Percentiles rank a stretch among this genome's conserved stretches.
Evolutionary conservation across 2,329 filamentous ascomycete species (phyloP).

Genomic region (Stemphylium lycopersici): DNA sequence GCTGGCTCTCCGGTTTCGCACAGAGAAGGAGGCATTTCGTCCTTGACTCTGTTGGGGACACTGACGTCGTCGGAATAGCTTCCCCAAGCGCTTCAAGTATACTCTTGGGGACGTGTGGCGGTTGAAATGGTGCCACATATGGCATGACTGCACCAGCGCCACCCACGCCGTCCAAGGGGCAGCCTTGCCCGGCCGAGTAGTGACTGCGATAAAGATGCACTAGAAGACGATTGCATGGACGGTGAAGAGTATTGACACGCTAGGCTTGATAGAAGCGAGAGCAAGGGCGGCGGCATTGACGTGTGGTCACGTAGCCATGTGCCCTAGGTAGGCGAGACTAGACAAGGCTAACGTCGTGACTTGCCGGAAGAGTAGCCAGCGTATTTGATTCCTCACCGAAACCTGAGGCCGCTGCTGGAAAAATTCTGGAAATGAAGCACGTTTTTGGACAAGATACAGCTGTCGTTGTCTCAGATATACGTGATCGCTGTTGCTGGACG

Average conservation of each 20-base stretch:
- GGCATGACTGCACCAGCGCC: constrained; percentile 3
- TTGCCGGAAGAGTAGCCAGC: constrained; percentile 2
- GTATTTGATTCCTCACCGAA: constrained; percentile 4
- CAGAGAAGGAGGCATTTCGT: too few species aligned
- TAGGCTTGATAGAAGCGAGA: constrained; percentile 5
- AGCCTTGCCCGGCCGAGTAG: not conserved
- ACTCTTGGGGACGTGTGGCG: not conserved
- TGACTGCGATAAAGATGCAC: not conserved
- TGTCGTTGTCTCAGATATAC: constrained; percentile 34
- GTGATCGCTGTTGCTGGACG: constrained; percentile 12
- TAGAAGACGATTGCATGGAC: constrained; percentile 9
- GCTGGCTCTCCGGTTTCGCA: too few species aligned
- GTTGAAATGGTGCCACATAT: not conserved
- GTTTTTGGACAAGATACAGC: constrained; percentile 19
- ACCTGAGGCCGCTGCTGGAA: constrained; percentile 19
- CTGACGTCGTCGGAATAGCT: constrained; percentile 1
- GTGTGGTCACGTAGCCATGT: not conserved
- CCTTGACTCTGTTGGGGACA: not conserved
- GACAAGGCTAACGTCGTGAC: not conserved
- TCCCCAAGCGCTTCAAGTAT: not conserved
- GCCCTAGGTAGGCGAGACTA: too few species aligned
- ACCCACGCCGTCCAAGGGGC: not conserved
- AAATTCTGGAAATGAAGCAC: constrained; percentile 10
- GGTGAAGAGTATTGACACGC: constrained; percentile 2
- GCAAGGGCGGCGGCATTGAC: constrained; percentile 11